These are phyloP conservation scores for Ganoderma boninense DNA, from an alignment of 1,284 basidiomycete genomes.

Conservation along the genomic window DNA sequence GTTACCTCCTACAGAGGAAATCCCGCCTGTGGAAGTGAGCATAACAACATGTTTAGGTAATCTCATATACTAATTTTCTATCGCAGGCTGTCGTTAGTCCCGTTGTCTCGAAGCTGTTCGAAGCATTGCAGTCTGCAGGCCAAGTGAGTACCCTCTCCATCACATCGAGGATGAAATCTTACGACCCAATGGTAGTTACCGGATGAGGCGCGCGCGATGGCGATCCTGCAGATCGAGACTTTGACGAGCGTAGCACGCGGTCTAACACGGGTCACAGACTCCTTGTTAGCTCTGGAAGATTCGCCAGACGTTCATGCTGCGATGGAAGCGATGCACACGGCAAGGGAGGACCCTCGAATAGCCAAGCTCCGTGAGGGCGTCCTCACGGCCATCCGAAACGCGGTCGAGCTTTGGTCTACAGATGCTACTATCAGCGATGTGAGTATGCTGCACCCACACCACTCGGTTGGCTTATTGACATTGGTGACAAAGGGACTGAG, in stretches of 20 bases:
- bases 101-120: conserved; percentile 73
- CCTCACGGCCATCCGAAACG: conserved; percentile 62
- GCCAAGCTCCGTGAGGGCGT: conserved; percentile 70
- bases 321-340: conserved; percentile 60
- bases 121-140: conserved; percentile 62
- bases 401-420: conserved; percentile 78
- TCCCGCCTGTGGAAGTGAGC: conserved; percentile 79
- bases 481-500: conserved; percentile 65
- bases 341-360: conserved; percentile 73
- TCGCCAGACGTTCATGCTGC: conserved; percentile 57
- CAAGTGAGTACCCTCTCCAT: conserved; percentile 49
- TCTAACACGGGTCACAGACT: conserved; percentile 79
- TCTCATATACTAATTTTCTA: not conserved
- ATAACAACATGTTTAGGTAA: not conserved
- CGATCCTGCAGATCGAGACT: conserved; percentile 77
- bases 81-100: conserved; percentile 77
- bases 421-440: conserved; percentile 84
- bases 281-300: conserved; percentile 70
- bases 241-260: conserved; percentile 87
- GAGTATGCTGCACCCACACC: conserved; percentile 39
- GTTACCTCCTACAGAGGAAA: conserved; percentile 76
- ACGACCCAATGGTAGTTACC: conserved; percentile 55
- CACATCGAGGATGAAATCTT: not conserved
- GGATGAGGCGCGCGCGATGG: conserved; percentile 68
- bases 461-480: conserved; percentile 7